Conservation (phyloP, 495 filamentous ascomycete genomes). For the Lasiosphaeria miniovina region DNA sequence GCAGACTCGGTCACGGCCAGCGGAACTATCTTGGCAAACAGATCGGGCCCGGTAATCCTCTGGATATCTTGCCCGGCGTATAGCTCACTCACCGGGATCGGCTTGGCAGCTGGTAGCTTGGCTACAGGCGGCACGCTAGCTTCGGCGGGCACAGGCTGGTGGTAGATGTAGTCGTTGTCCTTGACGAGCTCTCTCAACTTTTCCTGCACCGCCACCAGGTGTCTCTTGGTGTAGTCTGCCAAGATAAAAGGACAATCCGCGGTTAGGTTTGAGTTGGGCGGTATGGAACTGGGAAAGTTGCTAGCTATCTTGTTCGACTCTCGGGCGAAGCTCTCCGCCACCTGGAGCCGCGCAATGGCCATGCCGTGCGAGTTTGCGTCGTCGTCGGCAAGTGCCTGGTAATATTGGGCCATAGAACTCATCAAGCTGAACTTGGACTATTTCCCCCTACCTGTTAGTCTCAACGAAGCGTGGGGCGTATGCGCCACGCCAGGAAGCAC, state of each 20-base stretch:
- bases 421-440: slow-evolving; percentile 81
- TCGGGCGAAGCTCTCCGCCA: slow-evolving; percentile 70
- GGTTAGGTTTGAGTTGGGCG: slow-evolving; percentile 77
- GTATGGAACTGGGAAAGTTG: slow-evolving; percentile 74
- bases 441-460: neutral
- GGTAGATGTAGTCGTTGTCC: slow-evolving; percentile 98
- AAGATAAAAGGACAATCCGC: slow-evolving; percentile 72
- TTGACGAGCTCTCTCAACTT: slow-evolving; percentile 72
- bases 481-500: neutral
- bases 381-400: slow-evolving; percentile 87
- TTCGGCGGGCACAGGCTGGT: slow-evolving; percentile 84
- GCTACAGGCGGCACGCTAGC: slow-evolving; percentile 74
- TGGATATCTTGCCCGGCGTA: slow-evolving; percentile 97
- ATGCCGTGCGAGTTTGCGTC: slow-evolving; percentile 84
- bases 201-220: slow-evolving; percentile 75
- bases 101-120: slow-evolving; percentile 95
- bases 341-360: slow-evolving; percentile 77
- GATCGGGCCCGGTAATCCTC: slow-evolving; percentile 91
- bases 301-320: slow-evolving; percentile 76
- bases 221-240: slow-evolving; percentile 77
- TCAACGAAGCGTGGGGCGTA: neutral
- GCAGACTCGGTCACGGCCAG: slow-evolving; percentile 96
- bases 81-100: slow-evolving; percentile 92
- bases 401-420: slow-evolving; percentile 85
- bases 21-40: slow-evolving; percentile 95